Evolutionary conservation across 345 rosid species (phyloP).

Genomic region (Hevea brasiliensis): DNA sequence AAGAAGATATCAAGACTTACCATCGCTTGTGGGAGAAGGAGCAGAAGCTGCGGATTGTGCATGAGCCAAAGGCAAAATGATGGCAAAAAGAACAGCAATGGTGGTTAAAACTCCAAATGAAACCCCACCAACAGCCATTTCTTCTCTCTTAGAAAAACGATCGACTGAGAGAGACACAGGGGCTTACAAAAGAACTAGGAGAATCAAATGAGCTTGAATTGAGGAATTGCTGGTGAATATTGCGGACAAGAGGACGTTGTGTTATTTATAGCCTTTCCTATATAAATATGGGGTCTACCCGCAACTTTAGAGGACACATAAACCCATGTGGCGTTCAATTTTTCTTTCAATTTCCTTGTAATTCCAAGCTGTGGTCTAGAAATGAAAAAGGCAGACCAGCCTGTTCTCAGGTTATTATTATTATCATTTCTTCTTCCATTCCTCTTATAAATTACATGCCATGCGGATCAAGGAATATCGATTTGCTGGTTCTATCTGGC

Average conservation of each 20-base stretch:
- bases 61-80: conserved; percentile 12
- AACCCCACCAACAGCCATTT: conserved; percentile 8
- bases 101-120: neutral
- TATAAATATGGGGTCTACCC: conserved; percentile 13
- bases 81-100: neutral
- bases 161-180: too few species aligned
- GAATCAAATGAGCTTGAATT: neutral
- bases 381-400: neutral
- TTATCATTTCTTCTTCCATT: too few species aligned
- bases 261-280: conserved; percentile 2
- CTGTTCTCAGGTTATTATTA: neutral
- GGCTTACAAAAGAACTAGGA: neutral
- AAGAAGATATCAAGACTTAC: too few species aligned
- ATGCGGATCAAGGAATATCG: too few species aligned
- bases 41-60: conserved; percentile 24
- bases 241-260: neutral
- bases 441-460: too few species aligned
- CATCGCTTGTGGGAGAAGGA: conserved; percentile 28
- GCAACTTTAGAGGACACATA: conserved; percentile 20
- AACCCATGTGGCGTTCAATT: neutral
- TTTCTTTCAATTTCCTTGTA: conserved; percentile 15
- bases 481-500: conserved; percentile 5
- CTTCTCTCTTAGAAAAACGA: too few species aligned
- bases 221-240: neutral
- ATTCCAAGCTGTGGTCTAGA: conserved; percentile 6